These are phyloP conservation scores for Eimeria acervulina DNA, from an alignment of 169 alveolate species.

Conservation along the genomic window DNA sequence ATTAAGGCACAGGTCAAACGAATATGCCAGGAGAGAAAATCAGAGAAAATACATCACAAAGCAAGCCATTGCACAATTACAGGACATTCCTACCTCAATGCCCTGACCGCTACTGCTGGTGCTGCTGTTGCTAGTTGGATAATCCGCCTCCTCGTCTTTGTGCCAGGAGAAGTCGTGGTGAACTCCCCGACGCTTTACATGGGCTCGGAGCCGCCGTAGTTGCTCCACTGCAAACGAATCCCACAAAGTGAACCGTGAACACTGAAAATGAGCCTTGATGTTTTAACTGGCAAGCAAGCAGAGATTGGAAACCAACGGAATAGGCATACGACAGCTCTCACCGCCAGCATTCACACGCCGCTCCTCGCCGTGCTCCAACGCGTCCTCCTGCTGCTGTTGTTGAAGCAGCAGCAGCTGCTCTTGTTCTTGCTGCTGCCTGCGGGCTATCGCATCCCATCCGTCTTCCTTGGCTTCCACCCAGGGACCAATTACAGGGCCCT, in stretches of 20 bases:
- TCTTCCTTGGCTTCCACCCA: conserved; percentile 67
- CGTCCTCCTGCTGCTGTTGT: neutral
- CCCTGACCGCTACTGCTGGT: conserved; percentile 11
- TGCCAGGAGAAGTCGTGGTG: conserved; percentile 57
- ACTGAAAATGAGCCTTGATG: neutral
- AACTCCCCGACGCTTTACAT: conserved; percentile 46
- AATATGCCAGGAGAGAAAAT: neutral
- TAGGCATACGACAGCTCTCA: neutral
- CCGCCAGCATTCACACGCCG: conserved; percentile 4
- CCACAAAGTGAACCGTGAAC: neutral
- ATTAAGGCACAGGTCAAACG: neutral
- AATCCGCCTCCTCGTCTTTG: conserved; percentile 21
- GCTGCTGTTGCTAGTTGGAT: neutral
- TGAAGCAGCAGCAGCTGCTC: conserved; percentile 20
- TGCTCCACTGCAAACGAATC: conserved; percentile 18
- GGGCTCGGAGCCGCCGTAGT: conserved; percentile 54
- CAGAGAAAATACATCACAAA: neutral
- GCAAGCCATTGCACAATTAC: neutral
- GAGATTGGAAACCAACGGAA: neutral
- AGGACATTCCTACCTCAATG: conserved; percentile 16
- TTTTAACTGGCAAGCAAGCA: neutral
- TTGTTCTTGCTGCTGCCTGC: conserved; percentile 60
- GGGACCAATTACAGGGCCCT: conserved; percentile 51
- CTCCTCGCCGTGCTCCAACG: conserved; percentile 11
- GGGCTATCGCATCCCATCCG: conserved; percentile 36